Evolutionary conservation across 192 early-diverging fungal genomes (phyloP), one percentile per base, ranked within the genome.

Genomic region (Rhizophagus sp.): DNA sequence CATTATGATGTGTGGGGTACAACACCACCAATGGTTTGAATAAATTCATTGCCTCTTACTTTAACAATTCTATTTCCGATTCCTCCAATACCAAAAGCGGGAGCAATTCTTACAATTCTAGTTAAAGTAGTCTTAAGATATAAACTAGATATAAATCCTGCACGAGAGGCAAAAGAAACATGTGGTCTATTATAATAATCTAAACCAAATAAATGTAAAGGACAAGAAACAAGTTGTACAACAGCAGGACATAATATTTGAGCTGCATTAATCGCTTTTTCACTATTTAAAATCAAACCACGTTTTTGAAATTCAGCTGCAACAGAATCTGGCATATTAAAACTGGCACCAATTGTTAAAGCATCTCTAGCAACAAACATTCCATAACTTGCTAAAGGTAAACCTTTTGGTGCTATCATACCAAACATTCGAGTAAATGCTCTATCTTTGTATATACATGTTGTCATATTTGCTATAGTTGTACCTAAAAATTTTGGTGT

Each of bases 391-490:
- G 78, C 61, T 1, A 78, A 24, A 5, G 87, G 87, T 7, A 88
- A 67, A 11, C 81, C 44, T 49, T 76, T 76, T 27, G 78, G 65
- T 2, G 85, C 82, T 13, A 79, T 65, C 1, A 62, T 75, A 64
- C 85, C 83, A 81, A 88, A 86, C 85, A 86, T 83, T 41, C 83
- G 70, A 49, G 87, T 86, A 64, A 88, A 88, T 12, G 81, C 75
- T n/a, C 83, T 72, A 62, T 88, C 87, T 79, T 88, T 88, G 66
- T 72, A 80, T 11, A 88, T 88, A 68, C 85, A 86, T 24, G 83
- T 41, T 5, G 78, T 65, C 83, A 88, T 85, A 68, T 88, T 88
- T 10, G 72, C 76, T 3, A 80, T 19, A 12, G 83, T 81, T n/a
- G 87, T 85, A 24, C 73, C 83, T 1, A 86, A 36, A 36, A 88